These are phyloP conservation scores for Juncus inflexus DNA, from an alignment of 176 grass and related monocot species.

Conservation along the genomic window DNA sequence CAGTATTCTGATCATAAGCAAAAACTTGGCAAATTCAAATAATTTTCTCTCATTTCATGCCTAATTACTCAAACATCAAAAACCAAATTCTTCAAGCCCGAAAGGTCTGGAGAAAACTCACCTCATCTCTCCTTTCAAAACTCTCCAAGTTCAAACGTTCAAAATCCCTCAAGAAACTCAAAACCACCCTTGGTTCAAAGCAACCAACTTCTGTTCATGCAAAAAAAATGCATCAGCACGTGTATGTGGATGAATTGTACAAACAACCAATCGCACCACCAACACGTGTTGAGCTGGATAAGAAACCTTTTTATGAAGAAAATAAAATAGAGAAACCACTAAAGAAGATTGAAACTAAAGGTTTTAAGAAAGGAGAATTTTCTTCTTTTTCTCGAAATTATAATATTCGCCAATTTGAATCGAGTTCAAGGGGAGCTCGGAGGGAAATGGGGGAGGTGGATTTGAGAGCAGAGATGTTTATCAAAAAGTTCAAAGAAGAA, in stretches of 20 bases:
- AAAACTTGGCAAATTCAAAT: background rate
- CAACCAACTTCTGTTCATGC: background rate
- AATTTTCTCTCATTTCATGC: conserved; percentile 16
- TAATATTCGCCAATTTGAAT: background rate
- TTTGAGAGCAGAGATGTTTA: conserved; percentile 66
- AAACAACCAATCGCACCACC: conserved; percentile 4
- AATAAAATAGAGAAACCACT: background rate
- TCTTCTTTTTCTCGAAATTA: background rate
- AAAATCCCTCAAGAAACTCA: conserved; percentile 8
- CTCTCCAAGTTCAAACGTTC: conserved; percentile 23
- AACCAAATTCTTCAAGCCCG: conserved; percentile 14
- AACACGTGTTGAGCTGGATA: background rate
- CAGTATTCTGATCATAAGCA: background rate
- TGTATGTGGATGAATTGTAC: conserved; percentile 29
- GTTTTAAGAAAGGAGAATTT: background rate
- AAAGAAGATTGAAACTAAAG: conserved; percentile 18
- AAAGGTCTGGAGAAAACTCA: conserved; percentile 26
- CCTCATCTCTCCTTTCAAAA: background rate
- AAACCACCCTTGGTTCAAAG: conserved; percentile 8
- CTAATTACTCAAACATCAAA: conserved; percentile 1
- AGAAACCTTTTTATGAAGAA: background rate
- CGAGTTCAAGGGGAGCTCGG: conserved; percentile 3
- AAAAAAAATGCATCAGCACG: conserved; percentile 11
- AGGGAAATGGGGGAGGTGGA: conserved; percentile 66
- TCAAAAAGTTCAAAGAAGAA: conserved; percentile 76